Percentiles rank a stretch among this genome's conserved stretches.
These are phyloP conservation scores for Sutorius australiensis DNA, from an alignment of 768 basidiomycete species.

Conservation along the genomic window DNA sequence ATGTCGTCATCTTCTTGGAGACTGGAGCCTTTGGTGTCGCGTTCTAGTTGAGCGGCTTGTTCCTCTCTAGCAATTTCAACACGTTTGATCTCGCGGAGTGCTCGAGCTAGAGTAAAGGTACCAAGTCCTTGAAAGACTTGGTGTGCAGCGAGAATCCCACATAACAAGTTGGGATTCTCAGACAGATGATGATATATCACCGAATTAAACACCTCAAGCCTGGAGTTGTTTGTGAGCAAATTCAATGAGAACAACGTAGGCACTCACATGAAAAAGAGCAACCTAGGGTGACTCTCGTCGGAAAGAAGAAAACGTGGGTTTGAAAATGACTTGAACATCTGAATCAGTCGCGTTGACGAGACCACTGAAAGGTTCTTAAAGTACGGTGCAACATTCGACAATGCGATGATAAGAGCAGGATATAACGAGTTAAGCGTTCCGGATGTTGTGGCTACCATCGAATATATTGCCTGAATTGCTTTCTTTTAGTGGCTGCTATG, in stretches of 20 bases:
- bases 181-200: slow-evolving; percentile 73
- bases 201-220: slow-evolving; percentile 89
- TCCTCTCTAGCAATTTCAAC: slow-evolving; percentile 72
- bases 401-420: slow-evolving; percentile 85
- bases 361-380: slow-evolving; percentile 77
- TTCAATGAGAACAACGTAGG: neutral
- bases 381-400: slow-evolving; percentile 86
- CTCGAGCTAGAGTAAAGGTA: slow-evolving; percentile 85
- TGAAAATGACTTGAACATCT: slow-evolving; percentile 89
- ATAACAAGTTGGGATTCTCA: slow-evolving; percentile 85
- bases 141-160: slow-evolving; percentile 80
- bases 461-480: slow-evolving; percentile 69
- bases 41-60: slow-evolving; percentile 38
- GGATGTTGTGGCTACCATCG: slow-evolving; percentile 84
- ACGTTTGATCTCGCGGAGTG: slow-evolving; percentile 79
- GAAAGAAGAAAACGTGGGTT: slow-evolving; percentile 85
- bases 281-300: slow-evolving; percentile 91
- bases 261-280: slow-evolving; percentile 85
- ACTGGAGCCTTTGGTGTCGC: slow-evolving; percentile 16
- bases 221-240: slow-evolving; percentile 25
- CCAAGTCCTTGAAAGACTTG: slow-evolving; percentile 86
- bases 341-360: slow-evolving; percentile 78
- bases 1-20: slow-evolving; percentile 23
- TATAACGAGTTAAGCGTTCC: slow-evolving; percentile 80
- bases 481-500: slow-evolving; percentile 7